Conservation (phyloP, 2,329 filamentous ascomycete genomes). For the Fusarium falciforme region DNA sequence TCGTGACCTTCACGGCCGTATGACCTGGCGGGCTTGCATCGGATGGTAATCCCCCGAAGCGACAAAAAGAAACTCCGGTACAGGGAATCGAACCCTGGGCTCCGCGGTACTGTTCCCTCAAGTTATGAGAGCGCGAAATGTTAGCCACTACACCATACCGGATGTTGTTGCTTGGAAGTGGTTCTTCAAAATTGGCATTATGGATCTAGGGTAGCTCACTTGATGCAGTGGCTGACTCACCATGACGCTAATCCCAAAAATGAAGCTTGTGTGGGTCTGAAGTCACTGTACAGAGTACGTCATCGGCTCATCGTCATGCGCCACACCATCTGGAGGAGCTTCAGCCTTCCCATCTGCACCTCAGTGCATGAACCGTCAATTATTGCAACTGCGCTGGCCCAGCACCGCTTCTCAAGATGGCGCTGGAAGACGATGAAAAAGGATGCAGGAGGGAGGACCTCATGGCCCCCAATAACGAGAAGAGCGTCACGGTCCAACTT, state of each 20-base stretch:
- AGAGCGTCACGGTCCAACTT: constrained; percentile 72
- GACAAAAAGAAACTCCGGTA: not conserved
- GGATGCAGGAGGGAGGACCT: constrained; percentile 16
- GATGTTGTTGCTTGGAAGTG: not conserved
- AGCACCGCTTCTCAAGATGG: constrained; percentile 13
- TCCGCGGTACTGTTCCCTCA: not conserved
- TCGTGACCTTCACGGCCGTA: not conserved
- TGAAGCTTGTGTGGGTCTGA: constrained; percentile 22
- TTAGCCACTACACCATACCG: constrained; percentile 51
- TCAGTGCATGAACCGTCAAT: constrained; percentile 16
- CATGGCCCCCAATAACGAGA: constrained; percentile 46
- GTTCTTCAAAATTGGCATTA: accelerated
- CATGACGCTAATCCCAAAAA: not conserved
- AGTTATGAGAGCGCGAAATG: constrained; percentile 42
- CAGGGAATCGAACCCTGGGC: not conserved
- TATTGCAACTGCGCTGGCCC: constrained; percentile 8
- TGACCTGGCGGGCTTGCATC: not conserved
- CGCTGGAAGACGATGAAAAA: not conserved
- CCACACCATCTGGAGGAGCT: constrained; percentile 14
- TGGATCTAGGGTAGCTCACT: not conserved
- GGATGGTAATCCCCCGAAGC: not conserved
- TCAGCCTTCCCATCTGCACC: constrained; percentile 33
- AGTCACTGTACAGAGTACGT: constrained; percentile 18
- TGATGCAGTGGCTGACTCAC: not conserved
- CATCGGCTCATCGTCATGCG: constrained; percentile 30